A percentile compares a stretch with the other conserved stretches of the same genome.
Conservation (phyloP, 2,329 filamentous ascomycete genomes). For the Hymenoscyphus albidus region DNA sequence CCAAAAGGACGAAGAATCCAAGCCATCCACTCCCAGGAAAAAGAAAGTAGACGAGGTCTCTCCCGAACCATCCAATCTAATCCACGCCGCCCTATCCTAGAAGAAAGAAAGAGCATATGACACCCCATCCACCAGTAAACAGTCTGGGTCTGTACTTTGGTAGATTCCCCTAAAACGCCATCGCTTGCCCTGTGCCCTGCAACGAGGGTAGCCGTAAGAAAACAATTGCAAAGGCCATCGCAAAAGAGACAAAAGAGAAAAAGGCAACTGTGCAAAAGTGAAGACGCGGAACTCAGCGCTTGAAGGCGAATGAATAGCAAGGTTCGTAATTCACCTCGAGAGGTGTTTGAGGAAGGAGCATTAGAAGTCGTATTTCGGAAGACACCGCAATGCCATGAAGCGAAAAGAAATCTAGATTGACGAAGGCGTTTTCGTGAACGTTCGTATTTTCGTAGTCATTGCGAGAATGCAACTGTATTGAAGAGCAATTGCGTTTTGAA, state of each 20-base stretch:
- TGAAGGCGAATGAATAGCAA: not conserved
- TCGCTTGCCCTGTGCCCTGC: conserved; percentile 3
- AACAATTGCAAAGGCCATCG: not conserved
- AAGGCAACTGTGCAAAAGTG: not conserved
- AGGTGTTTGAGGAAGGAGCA: not conserved
- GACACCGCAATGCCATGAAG: not conserved
- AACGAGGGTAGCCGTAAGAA: conserved; percentile 1
- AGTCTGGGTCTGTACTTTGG: not conserved
- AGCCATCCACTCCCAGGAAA: not conserved
- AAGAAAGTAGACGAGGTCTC: too few species aligned
- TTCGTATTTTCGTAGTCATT: not conserved
- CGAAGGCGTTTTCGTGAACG: not conserved
- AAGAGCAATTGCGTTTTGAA: not conserved
- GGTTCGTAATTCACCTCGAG: not conserved
- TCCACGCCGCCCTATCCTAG: not conserved
- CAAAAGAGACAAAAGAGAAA: not conserved
- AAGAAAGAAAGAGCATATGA: not conserved
- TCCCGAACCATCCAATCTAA: not conserved
- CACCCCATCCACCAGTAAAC: not conserved
- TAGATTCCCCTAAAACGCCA: not conserved
- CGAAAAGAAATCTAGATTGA: not conserved
- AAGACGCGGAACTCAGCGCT: not conserved
- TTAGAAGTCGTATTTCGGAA: not conserved
- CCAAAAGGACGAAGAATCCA: not conserved
- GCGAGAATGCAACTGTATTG: not conserved